These are phyloP conservation scores for Fusarium papillatum DNA, from an alignment of 2,329 filamentous ascomycete genomes.

Conservation along the genomic window DNA sequence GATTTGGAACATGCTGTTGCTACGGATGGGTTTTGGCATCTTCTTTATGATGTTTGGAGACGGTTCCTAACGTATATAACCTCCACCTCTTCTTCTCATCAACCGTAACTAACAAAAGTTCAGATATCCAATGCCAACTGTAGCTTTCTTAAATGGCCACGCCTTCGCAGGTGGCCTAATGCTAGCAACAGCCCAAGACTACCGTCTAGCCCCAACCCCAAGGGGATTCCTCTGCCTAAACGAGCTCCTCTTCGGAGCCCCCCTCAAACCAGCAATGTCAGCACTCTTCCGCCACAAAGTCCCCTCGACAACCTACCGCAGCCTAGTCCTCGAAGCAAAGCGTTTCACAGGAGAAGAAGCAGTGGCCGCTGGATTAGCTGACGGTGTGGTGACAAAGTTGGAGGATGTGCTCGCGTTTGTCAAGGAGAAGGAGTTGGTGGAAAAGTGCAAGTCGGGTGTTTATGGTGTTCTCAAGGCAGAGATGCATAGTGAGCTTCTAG, in stretches of 20 bases:
- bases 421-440: conserved; percentile 67
- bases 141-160: conserved; percentile 85
- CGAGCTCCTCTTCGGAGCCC: conserved; percentile 84
- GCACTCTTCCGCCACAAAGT: conserved; percentile 81
- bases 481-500: conserved; percentile 78
- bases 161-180: conserved; percentile 88
- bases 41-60: conserved; percentile 75
- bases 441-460: conserved; percentile 74
- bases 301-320: conserved; percentile 67
- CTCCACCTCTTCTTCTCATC: not conserved
- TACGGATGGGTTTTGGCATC: conserved; percentile 72
- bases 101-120: not conserved
- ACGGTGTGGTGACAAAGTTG: conserved; percentile 71
- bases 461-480: conserved; percentile 82
- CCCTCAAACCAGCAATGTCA: conserved; percentile 81
- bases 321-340: conserved; percentile 80
- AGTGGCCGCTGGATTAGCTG: conserved; percentile 76
- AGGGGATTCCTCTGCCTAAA: conserved; percentile 85
- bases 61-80: conserved; percentile 60
- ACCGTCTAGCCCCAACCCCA: conserved; percentile 80
- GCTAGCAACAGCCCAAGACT: conserved; percentile 86
- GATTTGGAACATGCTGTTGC: conserved; percentile 77
- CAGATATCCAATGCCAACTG: conserved; percentile 83
- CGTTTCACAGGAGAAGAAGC: conserved; percentile 76
- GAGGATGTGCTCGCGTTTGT: conserved; percentile 74